Evolutionary conservation across 768 basidiomycete genomes (phyloP).

Genomic region (Suillus sp.): DNA sequence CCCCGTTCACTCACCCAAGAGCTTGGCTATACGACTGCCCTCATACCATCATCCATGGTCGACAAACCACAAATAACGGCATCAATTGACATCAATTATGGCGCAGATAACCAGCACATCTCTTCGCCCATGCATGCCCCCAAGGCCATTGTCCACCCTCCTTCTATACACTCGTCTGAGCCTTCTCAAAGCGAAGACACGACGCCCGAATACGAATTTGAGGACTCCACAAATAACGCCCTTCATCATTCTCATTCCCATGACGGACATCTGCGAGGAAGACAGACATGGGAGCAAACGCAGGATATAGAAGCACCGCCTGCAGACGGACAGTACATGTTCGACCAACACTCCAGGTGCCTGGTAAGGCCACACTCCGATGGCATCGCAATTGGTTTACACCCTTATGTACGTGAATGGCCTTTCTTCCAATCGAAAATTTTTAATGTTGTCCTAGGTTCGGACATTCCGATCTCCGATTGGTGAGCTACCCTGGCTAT

Average conservation of each 20-base stretch:
- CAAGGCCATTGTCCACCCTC: slow-evolving; percentile 25
- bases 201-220: slow-evolving; percentile 44
- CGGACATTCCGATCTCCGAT: slow-evolving; percentile 35
- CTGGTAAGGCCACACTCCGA: slow-evolving; percentile 35
- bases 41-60: slow-evolving; percentile 20
- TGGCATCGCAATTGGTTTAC: slow-evolving; percentile 25
- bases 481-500: slow-evolving; percentile 21
- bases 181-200: slow-evolving; percentile 32
- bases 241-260: slow-evolving; percentile 23
- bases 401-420: slow-evolving; percentile 32
- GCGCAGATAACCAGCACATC: slow-evolving; percentile 12
- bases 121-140: slow-evolving; percentile 26
- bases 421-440: background rate
- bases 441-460: slow-evolving; percentile 26
- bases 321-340: slow-evolving; percentile 19
- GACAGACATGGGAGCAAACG: slow-evolving; percentile 20
- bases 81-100: slow-evolving; percentile 25
- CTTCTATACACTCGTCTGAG: slow-evolving; percentile 24
- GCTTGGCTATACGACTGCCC: slow-evolving; percentile 56
- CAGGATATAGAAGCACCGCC: slow-evolving; percentile 16
- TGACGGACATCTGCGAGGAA: slow-evolving; percentile 28
- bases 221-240: slow-evolving; percentile 24
- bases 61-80: slow-evolving; percentile 33
- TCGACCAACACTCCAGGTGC: slow-evolving; percentile 30
- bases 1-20: slow-evolving; percentile 71